phyloP scores from a whole-genome alignment of 2,329 filamentous ascomycete genomes.

The Simplicillium aogashimaense region DNA sequence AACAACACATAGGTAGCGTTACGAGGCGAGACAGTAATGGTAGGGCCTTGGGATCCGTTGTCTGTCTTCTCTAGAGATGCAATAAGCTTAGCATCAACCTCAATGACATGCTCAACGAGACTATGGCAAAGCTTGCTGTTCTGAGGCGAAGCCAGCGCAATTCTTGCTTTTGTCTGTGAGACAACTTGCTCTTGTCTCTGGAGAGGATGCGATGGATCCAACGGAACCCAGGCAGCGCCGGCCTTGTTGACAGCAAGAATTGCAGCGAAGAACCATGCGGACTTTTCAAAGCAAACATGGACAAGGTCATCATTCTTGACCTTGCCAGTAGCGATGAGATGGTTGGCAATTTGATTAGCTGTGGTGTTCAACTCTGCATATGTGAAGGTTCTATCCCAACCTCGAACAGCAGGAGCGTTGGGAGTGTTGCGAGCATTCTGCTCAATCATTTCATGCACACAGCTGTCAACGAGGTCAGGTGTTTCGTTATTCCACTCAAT shows the following conservation, averaged over 20 bases:
- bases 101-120: constrained; percentile 1
- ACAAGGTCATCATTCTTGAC: constrained; percentile 15
- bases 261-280: constrained; percentile 13
- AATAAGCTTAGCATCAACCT: no score
- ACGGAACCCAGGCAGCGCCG: constrained; percentile 14
- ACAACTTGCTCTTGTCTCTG: constrained; percentile 10
- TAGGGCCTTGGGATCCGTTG: no score
- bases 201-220: constrained; percentile 13
- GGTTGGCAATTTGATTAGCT: constrained; percentile 6
- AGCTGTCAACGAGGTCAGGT: constrained; percentile 10
- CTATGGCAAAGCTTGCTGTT: not conserved
- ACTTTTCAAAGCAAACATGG: constrained; percentile 15
- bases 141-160: constrained; percentile 10
- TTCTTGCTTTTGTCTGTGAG: constrained; percentile 7
- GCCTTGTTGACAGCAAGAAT: constrained; percentile 14
- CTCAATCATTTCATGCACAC: constrained; percentile 30
- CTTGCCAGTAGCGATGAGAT: constrained; percentile 9
- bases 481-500: constrained; percentile 7
- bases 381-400: constrained; percentile 32
- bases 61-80: no score
- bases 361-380: constrained; percentile 23
- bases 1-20: constrained; percentile 29
- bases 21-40: no score
- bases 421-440: constrained; percentile 22
- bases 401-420: constrained; percentile 23